Percentiles rank a stretch among this genome's conserved stretches.
Conservation (phyloP, 2,329 filamentous ascomycete genomes). For the Colletotrichum sp. region DNA sequence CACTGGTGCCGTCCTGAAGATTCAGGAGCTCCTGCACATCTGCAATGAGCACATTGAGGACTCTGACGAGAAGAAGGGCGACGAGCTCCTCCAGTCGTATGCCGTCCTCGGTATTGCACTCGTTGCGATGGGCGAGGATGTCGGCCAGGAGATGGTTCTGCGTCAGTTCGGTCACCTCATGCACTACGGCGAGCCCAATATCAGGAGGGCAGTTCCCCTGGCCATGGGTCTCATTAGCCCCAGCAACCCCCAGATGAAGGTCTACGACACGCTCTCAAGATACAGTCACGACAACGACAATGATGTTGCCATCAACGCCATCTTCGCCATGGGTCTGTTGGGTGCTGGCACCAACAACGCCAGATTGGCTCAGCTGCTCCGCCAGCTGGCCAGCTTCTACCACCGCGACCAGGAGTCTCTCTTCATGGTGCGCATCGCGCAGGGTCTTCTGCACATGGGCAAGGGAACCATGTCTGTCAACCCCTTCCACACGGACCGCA, state of each 20-base stretch:
- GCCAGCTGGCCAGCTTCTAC: slow-evolving; percentile 97
- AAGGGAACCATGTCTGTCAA: slow-evolving; percentile 96
- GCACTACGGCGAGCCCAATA: slow-evolving; percentile 98
- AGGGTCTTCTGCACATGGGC: slow-evolving; percentile 98
- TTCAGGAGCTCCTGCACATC: slow-evolving; percentile 95
- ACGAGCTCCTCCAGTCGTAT: slow-evolving; percentile 94
- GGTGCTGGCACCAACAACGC: slow-evolving; percentile 99
- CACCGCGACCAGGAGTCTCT: slow-evolving; percentile 94
- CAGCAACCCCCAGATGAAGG: slow-evolving; percentile 99
- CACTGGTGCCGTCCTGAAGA: slow-evolving; percentile 94
- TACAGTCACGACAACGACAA: slow-evolving; percentile 99
- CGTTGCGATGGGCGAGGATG: slow-evolving; percentile 97
- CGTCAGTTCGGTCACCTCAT: slow-evolving; percentile 97
- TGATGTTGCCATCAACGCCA: slow-evolving; percentile 97
- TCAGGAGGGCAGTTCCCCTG: slow-evolving; percentile 92
- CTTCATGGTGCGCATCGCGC: slow-evolving; percentile 99
- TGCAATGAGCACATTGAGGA: slow-evolving; percentile 98
- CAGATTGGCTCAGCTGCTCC: slow-evolving; percentile 88
- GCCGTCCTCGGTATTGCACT: slow-evolving; percentile 93
- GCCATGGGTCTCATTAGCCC: slow-evolving; percentile 97
- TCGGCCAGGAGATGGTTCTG: slow-evolving; percentile 98
- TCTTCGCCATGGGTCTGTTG: slow-evolving; percentile 97
- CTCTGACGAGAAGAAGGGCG: slow-evolving; percentile 91
- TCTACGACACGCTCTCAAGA: slow-evolving; percentile 95
- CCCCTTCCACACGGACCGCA: slow-evolving; percentile 99